Evolutionary conservation across 768 basidiomycete genomes (phyloP), one percentile per base, ranked within the genome.

Genomic region (Austroboletus festivus): DNA sequence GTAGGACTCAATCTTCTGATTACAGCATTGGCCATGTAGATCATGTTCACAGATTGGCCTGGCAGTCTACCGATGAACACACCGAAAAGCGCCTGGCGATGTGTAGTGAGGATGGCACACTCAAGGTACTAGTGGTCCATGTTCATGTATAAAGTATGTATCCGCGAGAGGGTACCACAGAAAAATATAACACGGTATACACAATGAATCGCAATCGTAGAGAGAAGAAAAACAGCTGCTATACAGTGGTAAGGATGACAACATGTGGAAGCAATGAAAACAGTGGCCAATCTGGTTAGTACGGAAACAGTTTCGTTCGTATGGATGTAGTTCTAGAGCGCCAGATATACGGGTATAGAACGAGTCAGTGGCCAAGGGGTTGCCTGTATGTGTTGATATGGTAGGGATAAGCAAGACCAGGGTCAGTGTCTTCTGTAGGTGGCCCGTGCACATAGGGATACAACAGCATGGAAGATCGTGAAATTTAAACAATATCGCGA

Each of bases 61-160:
- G 91, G 90, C 77, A 85, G 31, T 82, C 85, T 24, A 64, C 65
- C 13, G 57, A 52, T 7, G 55, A 63, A 24, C 54, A 51, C 11
- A 50, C 55, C n/a, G 51, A 58, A 46, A 71, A 68, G 48, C 75
- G 81, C 50, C 76, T 97, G 44, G 94, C 91, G 28, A 91, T 84
- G 50, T 91, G 91, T 60, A 89, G 90, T 67, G 92, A 95, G 73
- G 94, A 97, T 76, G 84, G 89, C 74, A 88, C 87, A 74, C 73
- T 94, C 69, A 86, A 83, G 68, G 76, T 95, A 72, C 71, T 83
- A 68, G 74, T 73, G 61, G 72, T 90, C 71, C 79, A 76, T 57
- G 63, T 73, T 60, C 67, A 69, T 71, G 71, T 68, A 67, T 73
- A 74, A 71, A 72, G 70, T 71, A 71, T 55, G 55, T 67, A 59